Evolutionary conservation across 2,329 filamentous ascomycete genomes (phyloP), one percentile per base, ranked within the genome.

Genomic region (Leptographium wingfieldii): DNA sequence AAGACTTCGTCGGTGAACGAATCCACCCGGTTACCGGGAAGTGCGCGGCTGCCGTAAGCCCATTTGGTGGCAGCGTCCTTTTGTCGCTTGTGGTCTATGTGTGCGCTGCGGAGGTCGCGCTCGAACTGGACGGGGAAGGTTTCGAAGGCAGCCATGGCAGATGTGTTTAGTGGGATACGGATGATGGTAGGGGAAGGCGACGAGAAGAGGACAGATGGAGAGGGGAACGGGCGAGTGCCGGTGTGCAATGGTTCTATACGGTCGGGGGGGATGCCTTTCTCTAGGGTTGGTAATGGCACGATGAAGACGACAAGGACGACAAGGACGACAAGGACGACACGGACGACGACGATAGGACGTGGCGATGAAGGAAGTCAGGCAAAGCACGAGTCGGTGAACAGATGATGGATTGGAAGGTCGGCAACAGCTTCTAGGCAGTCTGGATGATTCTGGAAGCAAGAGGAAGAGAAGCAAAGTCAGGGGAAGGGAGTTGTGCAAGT

Each of bases 21-120:
- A 57, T 65, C 58, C 16, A 25, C 25, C 22, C 27, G 14, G 56
- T 67, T 64, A 22, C 72, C 73, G 29, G 67, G 33, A 38, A 67
- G 65, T 2, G 69, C 66, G 5, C 73, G 71, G 29, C 63, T 60
- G 59, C 76, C 75, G 16, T 70, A 67, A 10, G 71, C 68, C 76
- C 76, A 78, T 66, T 78, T 77, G 60, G 67, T 64, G 25, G 63
- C 65, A 5, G 70, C 70, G 65, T 77, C 73, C 68, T 77, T 77
- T 67, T 63, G 65, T 59, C 76, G 73, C 69, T 77, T 77, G 64
- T 69, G 71, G 66, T 75, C 74, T 61, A 72, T 72, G 62, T 71
- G 68, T 57, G 69, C 70, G 67, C 74, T 73, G 68, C 76, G 76
- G 46, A 78, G 65, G 65, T 78, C 76, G 60, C 75, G 74, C 63